Percentiles rank a stretch among this genome's conserved stretches.
phyloP scores from a whole-genome alignment of 495 filamentous ascomycete genomes.

The Aspergillus bertholletiae region DNA sequence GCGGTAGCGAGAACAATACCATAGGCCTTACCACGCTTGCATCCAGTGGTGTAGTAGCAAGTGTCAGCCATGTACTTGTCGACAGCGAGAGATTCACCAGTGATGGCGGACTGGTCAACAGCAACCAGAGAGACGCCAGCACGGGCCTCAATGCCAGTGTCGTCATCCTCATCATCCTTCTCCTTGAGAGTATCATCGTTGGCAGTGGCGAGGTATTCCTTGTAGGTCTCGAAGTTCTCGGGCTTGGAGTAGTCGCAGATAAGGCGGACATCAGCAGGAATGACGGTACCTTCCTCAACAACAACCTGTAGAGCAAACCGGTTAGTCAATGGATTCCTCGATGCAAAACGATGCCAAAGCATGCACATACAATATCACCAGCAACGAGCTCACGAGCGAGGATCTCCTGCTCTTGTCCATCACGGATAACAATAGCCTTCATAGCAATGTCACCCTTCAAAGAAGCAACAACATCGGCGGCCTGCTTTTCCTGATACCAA shows the following conservation, averaged over 20 bases:
- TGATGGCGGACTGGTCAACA: conserved; percentile 72
- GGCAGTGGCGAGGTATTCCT: conserved; percentile 57
- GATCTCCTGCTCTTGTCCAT: conserved; percentile 69
- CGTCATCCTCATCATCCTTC: conserved; percentile 59
- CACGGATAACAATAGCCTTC: conserved; percentile 67
- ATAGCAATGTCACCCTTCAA: conserved; percentile 85
- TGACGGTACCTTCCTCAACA: conserved; percentile 71
- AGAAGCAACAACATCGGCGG: conserved; percentile 75
- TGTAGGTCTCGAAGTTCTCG: conserved; percentile 68
- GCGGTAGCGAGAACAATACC: conserved; percentile 62
- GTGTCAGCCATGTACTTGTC: conserved; percentile 74
- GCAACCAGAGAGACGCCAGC: conserved; percentile 62
- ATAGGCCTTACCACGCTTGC: conserved; percentile 75
- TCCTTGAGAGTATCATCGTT: conserved; percentile 60
- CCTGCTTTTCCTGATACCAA: conserved; percentile 87
- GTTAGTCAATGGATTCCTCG: conserved; percentile 1
- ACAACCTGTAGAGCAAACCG: conserved; percentile 45
- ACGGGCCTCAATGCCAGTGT: conserved; percentile 52
- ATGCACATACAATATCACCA: conserved; percentile 67
- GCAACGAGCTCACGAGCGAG: conserved; percentile 76
- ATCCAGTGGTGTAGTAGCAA: conserved; percentile 73
- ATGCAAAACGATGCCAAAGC: background rate
- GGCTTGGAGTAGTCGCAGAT: conserved; percentile 74
- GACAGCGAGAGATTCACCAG: conserved; percentile 73
- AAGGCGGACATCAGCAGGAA: conserved; percentile 70